These are phyloP conservation scores for Petasospora fabianii DNA, from an alignment of 1,139 yeast genomes.

Conservation along the genomic window DNA sequence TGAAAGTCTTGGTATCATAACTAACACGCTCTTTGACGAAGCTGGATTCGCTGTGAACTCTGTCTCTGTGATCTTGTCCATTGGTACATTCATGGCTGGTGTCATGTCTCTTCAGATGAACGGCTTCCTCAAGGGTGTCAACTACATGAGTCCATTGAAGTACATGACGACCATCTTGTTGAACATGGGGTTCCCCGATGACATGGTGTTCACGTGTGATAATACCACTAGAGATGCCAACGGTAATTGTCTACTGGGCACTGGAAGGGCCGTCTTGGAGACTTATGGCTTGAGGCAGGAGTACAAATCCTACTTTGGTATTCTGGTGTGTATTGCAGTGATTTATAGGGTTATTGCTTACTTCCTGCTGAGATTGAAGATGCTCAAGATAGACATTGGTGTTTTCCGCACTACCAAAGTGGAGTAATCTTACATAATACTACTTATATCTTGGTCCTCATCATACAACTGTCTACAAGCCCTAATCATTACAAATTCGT, in stretches of 20 bases:
- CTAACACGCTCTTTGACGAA: slow-evolving; percentile 70
- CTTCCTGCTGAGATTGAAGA: slow-evolving; percentile 26
- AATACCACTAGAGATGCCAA: slow-evolving; percentile 32
- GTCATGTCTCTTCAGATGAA: slow-evolving; percentile 77
- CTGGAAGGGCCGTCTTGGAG: slow-evolving; percentile 48
- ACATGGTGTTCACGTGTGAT: slow-evolving; percentile 40
- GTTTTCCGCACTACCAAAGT: slow-evolving; percentile 7
- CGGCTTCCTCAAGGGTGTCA: slow-evolving; percentile 59
- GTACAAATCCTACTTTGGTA: slow-evolving; percentile 31
- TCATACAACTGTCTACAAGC: too few species aligned
- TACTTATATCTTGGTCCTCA: too few species aligned
- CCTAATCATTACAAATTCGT: too few species aligned
- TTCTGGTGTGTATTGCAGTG: slow-evolving; percentile 31
- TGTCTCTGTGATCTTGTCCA: slow-evolving; percentile 56
- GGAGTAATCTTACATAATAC: too few species aligned
- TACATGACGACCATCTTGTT: slow-evolving; percentile 59
- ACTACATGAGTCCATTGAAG: slow-evolving; percentile 70
- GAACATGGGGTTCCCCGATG: slow-evolving; percentile 42
- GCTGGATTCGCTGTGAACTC: slow-evolving; percentile 78
- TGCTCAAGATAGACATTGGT: slow-evolving; percentile 23
- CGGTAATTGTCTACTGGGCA: slow-evolving; percentile 41
- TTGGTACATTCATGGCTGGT: slow-evolving; percentile 86
- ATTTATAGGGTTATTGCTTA: slow-evolving; percentile 36
- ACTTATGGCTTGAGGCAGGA: slow-evolving; percentile 36
- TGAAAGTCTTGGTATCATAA: slow-evolving; percentile 76